These are phyloP conservation scores for Fusarium verticillioides DNA, from an alignment of 2,329 filamentous ascomycete genomes.

Conservation along the genomic window DNA sequence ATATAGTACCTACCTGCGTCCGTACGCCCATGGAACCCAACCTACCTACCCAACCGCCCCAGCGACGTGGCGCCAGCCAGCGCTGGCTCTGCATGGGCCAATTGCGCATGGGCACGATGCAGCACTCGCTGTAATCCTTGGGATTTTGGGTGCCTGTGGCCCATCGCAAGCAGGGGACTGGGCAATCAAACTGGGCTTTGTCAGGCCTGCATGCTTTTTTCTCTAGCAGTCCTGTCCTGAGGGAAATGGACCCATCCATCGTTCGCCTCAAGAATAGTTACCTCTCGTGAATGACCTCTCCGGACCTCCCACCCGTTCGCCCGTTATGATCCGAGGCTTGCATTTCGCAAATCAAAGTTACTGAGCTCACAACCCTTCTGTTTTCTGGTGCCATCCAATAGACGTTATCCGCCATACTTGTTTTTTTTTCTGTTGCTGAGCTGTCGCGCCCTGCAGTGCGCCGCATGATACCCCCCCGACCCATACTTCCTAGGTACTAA, in stretches of 20 bases:
- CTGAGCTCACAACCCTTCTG: slow-evolving; percentile 35
- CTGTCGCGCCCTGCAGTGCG: slow-evolving; percentile 37
- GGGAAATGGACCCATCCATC: slow-evolving; percentile 34
- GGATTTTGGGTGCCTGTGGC: slow-evolving; percentile 37
- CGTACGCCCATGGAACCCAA: slow-evolving; percentile 39
- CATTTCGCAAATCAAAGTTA: slow-evolving; percentile 45
- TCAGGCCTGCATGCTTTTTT: slow-evolving; percentile 44
- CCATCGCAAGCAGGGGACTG: slow-evolving; percentile 42
- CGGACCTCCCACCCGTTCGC: slow-evolving; percentile 48
- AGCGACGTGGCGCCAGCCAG: slow-evolving; percentile 47
- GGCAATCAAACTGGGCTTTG: slow-evolving; percentile 23
- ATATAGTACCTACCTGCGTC: not conserved
- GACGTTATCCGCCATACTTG: slow-evolving; percentile 21
- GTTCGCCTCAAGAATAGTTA: slow-evolving; percentile 31
- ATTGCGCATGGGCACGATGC: slow-evolving; percentile 47
- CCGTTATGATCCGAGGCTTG: slow-evolving; percentile 47
- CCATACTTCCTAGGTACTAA: slow-evolving; percentile 32
- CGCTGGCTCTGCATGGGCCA: slow-evolving; percentile 43
- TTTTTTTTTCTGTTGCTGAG: slow-evolving; percentile 20
- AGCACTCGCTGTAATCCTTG: slow-evolving; percentile 34
- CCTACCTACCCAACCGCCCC: slow-evolving; percentile 36
- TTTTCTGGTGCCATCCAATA: slow-evolving; percentile 33
- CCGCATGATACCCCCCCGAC: slow-evolving; percentile 43
- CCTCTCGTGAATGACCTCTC: slow-evolving; percentile 46
- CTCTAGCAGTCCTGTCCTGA: slow-evolving; percentile 14